A percentile compares a stretch with the other conserved stretches of the same genome.
phyloP scores from a whole-genome alignment of 1,284 basidiomycete species.

The Ustilago shanxiensis region DNA sequence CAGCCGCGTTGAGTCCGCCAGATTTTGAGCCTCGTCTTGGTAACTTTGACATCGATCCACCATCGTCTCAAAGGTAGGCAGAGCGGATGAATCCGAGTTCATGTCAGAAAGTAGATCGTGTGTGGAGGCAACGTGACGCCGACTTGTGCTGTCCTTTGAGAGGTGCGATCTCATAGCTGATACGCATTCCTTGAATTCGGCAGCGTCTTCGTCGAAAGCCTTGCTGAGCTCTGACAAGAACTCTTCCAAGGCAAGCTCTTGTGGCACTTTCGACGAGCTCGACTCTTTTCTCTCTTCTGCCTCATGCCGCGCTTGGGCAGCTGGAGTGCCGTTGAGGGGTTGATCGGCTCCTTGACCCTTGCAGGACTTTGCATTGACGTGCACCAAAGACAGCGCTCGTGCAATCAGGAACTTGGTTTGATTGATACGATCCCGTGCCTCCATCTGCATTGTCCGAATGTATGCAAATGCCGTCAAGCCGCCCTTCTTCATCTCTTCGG shows the following conservation, averaged over 20 bases:
- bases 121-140: not conserved
- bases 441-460: conserved; percentile 30
- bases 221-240: conserved; percentile 29
- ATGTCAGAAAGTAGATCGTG: not conserved
- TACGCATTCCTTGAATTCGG: conserved; percentile 27
- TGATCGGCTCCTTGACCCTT: not conserved
- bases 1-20: conserved; percentile 10
- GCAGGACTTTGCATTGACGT: not conserved
- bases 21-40: conserved; percentile 12
- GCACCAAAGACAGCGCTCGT: conserved; percentile 12
- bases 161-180: conserved; percentile 30
- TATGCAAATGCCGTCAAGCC: conserved; percentile 26
- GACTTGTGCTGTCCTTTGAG: conserved; percentile 8
- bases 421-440: conserved; percentile 34
- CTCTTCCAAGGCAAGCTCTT: not conserved
- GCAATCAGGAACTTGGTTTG: conserved; percentile 41
- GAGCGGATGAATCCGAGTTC: not conserved
- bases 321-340: not conserved
- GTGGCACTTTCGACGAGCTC: not conserved
- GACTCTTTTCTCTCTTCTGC: not conserved
- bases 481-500: conserved; percentile 24
- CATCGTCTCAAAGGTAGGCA: conserved; percentile 21
- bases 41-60: conserved; percentile 17
- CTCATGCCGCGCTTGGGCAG: not conserved
- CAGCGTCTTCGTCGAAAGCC: conserved; percentile 27